Conservation (phyloP, 2,329 filamentous ascomycete genomes). For the Trichoderma koningiopsis region DNA sequence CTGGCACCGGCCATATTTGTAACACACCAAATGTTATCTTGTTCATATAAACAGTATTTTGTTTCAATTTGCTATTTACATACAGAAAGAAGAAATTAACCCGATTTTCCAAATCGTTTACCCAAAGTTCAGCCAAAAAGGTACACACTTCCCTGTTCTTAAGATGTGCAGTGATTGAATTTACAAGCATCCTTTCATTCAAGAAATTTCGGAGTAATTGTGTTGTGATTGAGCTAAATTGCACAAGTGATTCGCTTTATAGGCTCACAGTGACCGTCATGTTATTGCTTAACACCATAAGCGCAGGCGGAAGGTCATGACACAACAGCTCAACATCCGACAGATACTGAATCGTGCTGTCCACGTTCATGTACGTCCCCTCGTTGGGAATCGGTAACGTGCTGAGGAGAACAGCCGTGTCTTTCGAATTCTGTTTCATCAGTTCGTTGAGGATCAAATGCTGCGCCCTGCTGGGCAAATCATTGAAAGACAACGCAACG, state of each 20-base stretch:
- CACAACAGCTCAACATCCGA: constrained; percentile 78
- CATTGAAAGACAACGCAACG: constrained; percentile 79
- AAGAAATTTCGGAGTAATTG: neutral
- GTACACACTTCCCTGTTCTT: neutral
- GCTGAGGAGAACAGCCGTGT: constrained; percentile 79
- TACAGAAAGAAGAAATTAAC: neutral
- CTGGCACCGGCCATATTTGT: neutral
- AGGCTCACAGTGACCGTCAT: constrained; percentile 85
- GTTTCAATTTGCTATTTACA: neutral
- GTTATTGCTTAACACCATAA: constrained; percentile 83
- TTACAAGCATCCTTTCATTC: neutral
- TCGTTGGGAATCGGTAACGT: constrained; percentile 81
- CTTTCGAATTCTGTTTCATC: constrained; percentile 66
- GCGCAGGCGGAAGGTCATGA: constrained; percentile 70
- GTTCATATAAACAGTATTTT: neutral
- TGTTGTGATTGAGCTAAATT: neutral
- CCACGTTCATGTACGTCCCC: constrained; percentile 71
- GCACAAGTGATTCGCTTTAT: constrained; percentile 38
- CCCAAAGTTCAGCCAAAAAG: neutral
- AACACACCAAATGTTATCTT: neutral
- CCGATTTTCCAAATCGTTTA: neutral
- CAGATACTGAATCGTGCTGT: constrained; percentile 72
- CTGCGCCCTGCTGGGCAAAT: constrained; percentile 80
- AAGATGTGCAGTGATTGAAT: neutral
- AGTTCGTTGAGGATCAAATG: constrained; percentile 86